These are phyloP conservation scores for Ceratocystiopsis sp. DNA, from an alignment of 2,329 filamentous ascomycete species.

Conservation along the genomic window DNA sequence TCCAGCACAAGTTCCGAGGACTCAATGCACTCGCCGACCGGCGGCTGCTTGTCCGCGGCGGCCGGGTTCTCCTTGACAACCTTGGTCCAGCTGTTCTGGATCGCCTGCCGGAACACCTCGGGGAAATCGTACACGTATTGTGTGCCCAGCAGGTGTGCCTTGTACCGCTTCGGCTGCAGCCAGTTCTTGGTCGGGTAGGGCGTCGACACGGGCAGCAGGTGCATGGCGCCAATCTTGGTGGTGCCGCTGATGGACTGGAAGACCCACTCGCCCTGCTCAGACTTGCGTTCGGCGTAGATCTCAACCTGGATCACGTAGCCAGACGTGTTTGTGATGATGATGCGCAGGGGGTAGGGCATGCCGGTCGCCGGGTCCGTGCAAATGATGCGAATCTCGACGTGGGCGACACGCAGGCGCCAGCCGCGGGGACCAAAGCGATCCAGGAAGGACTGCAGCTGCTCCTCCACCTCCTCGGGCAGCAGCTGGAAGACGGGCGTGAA, in stretches of 20 bases:
- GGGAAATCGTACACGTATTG: slow-evolving; percentile 99
- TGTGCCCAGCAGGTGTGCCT: slow-evolving; percentile 96
- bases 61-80: slow-evolving; percentile 56
- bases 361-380: slow-evolving; percentile 82
- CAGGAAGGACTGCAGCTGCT: slow-evolving; percentile 85
- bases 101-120: slow-evolving; percentile 93
- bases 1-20: slow-evolving; percentile 91
- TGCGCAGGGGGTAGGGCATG: slow-evolving; percentile 76
- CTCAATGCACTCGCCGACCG: slow-evolving; percentile 78
- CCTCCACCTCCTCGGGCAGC: slow-evolving; percentile 73
- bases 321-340: slow-evolving; percentile 95
- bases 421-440: slow-evolving; percentile 89
- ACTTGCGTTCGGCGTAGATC: slow-evolving; percentile 94
- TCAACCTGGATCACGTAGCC: slow-evolving; percentile 96
- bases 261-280: slow-evolving; percentile 93
- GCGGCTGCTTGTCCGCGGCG: slow-evolving; percentile 65
- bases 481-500: slow-evolving; percentile 95
- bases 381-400: slow-evolving; percentile 95
- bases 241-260: slow-evolving; percentile 96
- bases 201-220: slow-evolving; percentile 75
- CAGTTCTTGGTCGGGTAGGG: slow-evolving; percentile 98
- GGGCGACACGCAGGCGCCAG: slow-evolving; percentile 91
- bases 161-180: slow-evolving; percentile 97
- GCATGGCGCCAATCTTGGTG: slow-evolving; percentile 89
- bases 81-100: slow-evolving; percentile 85